These are phyloP conservation scores for Colletotrichum aenigma DNA, from an alignment of 2,329 filamentous ascomycete species.

Conservation along the genomic window DNA sequence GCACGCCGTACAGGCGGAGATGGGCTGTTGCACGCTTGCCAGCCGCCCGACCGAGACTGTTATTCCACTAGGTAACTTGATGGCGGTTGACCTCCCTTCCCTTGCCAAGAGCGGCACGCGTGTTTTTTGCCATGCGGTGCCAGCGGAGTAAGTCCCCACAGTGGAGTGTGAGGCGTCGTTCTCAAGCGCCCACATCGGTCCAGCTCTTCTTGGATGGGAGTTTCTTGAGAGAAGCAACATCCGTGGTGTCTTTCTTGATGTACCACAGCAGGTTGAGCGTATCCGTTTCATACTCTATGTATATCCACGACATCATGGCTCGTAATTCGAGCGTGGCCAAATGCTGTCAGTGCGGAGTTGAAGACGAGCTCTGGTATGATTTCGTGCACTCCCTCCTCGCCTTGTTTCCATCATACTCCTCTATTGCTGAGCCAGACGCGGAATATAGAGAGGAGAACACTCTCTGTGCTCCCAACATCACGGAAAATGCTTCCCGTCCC, in stretches of 20 bases:
- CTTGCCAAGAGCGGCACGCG: background rate
- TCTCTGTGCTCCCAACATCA: accelerated
- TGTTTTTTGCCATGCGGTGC: background rate
- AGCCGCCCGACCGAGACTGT: background rate
- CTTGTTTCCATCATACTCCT: background rate
- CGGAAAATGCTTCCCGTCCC: background rate
- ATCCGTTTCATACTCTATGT: background rate
- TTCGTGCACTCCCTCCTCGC: background rate
- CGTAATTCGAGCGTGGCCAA: accelerated
- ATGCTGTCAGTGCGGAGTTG: background rate
- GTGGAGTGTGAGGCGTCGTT: background rate
- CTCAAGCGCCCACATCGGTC: background rate
- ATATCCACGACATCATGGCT: background rate
- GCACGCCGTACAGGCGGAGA: background rate
- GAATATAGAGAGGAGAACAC: accelerated
- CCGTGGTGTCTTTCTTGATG: background rate
- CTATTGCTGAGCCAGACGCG: too few species aligned
- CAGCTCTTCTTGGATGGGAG: background rate
- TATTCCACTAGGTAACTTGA: background rate
- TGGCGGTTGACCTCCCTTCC: background rate
- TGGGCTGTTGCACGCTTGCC: background rate
- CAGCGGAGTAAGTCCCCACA: background rate
- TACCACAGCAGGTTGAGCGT: background rate
- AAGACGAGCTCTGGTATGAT: background rate
- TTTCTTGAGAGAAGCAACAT: background rate